These are phyloP conservation scores for Tetrahymena thermophila DNA, from an alignment of 73 alveolate species.

Conservation along the genomic window DNA sequence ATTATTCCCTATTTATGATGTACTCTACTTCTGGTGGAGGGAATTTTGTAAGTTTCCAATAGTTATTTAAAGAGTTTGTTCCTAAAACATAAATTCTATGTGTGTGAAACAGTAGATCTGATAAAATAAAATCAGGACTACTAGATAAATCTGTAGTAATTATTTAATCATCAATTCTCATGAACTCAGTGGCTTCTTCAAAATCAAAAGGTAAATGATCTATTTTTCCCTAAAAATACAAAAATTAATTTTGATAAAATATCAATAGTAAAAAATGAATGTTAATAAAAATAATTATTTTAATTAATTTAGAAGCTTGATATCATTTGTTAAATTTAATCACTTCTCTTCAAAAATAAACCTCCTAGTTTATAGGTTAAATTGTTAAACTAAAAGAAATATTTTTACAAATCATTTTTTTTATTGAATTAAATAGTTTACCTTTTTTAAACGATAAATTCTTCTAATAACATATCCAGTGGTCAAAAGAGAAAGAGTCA, in stretches of 20 bases:
- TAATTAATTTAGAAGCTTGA: too few species aligned
- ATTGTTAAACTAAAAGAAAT: too few species aligned
- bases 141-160: slow-evolving; percentile 13
- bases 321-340: too few species aligned
- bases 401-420: too few species aligned
- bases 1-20: slow-evolving; percentile 12
- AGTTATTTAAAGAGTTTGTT: neutral
- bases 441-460: slow-evolving; percentile 15
- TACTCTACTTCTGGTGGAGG: slow-evolving; percentile 34
- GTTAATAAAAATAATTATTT: too few species aligned
- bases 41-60: slow-evolving; percentile 20
- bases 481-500: neutral
- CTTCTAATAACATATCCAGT: slow-evolving; percentile 27
- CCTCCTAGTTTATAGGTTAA: too few species aligned
- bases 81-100: slow-evolving; percentile 30
- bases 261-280: too few species aligned
- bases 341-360: too few species aligned
- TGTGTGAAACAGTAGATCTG: slow-evolving; percentile 30
- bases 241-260: too few species aligned
- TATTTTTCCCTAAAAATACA: neutral
- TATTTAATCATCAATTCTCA: slow-evolving; percentile 24
- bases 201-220: slow-evolving; percentile 39
- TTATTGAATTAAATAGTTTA: neutral
- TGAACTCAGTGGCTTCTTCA: slow-evolving; percentile 25
- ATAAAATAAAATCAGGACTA: neutral